These are phyloP conservation scores for Mycena polygramma DNA, from an alignment of 768 basidiomycete species.

Conservation along the genomic window DNA sequence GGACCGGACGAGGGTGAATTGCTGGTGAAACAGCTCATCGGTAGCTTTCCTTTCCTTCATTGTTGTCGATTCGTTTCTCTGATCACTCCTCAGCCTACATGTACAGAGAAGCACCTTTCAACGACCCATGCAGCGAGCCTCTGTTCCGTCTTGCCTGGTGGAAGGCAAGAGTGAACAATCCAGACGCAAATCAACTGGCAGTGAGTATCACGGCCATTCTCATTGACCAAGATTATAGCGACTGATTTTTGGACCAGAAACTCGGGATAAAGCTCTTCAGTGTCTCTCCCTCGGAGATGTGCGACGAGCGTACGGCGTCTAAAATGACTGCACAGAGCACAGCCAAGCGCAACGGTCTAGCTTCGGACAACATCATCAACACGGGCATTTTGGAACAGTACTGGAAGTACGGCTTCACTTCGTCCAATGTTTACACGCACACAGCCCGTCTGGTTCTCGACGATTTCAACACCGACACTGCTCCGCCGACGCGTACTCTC, in stretches of 20 bases:
- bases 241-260: not conserved
- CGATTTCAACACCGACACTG: not conserved
- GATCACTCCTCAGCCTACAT: slow-evolving; percentile 11
- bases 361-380: slow-evolving; percentile 3
- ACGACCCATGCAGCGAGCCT: not conserved
- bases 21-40: not conserved
- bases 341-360: slow-evolving; percentile 4
- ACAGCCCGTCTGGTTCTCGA: slow-evolving; percentile 1
- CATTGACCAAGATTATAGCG: too few species aligned
- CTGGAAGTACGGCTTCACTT: slow-evolving; percentile 15
- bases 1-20: slow-evolving; percentile 1
- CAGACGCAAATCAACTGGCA: not conserved
- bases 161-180: slow-evolving; percentile 4
- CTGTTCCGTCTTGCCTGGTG: slow-evolving; percentile 2
- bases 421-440: slow-evolving; percentile 9
- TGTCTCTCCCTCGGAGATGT: slow-evolving; percentile 9
- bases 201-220: slow-evolving; percentile 2
- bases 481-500: not conserved
- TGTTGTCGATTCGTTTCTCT: not conserved
- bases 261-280: slow-evolving; percentile 5
- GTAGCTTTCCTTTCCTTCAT: not conserved
- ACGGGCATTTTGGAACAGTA: slow-evolving; percentile 11
- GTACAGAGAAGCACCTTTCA: slow-evolving; percentile 13
- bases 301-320: slow-evolving; percentile 6
- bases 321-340: slow-evolving; percentile 7